Base-by-base conservation (phyloP, 176 grass and related monocot species). In the Eleusine coracana region DNA sequence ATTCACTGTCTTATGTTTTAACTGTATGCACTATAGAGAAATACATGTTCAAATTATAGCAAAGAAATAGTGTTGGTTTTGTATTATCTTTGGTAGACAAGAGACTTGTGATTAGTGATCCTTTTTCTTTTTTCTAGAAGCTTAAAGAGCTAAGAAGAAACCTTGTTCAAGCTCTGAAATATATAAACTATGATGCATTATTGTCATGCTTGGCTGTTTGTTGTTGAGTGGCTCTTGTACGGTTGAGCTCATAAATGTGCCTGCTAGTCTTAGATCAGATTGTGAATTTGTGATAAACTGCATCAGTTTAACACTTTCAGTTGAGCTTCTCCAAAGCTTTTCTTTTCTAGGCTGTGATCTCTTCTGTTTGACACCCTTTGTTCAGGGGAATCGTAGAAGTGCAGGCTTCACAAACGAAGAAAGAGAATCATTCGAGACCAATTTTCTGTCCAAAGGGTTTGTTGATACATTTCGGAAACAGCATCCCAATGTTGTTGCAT, bases 381-480 rank as follows among this genome's bases (percentile, higher is more conserved):
- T 18, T 46, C 81, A 93, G 91, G 91, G 91, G 50, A 90, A 93
- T 76, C 88, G 82, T 74, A 88, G 66, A 88, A 93, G 82, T 72
- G 91, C 91, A 21, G 88, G 91, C 66, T 93, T 93, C 70, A 93
- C 91, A 18, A 78, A 61, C 6, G 91, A 93, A 71, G 91, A 93
- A 80, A 86, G 91, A 63, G 75, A 90, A 75, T 93, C 91, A 37
- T 93, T 93, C 3, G 78, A 87, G 84, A 70, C 50, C 12, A 93
- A 93, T 20, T 90, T 93, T 79, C 64, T 93, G 74, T 90, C 85
- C 66, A 93, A 85, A 76, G 91, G 91, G 13, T 93, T 93, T 51
- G 78, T 93, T 3, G 88, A 93, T 78, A 93, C 88, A 0, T 93
- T 90, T 44, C 86, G 91, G 46, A 93, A 75, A 42, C 91, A 88